These are phyloP conservation scores for Salix exigua DNA, from an alignment of 345 rosid species.

Conservation along the genomic window DNA sequence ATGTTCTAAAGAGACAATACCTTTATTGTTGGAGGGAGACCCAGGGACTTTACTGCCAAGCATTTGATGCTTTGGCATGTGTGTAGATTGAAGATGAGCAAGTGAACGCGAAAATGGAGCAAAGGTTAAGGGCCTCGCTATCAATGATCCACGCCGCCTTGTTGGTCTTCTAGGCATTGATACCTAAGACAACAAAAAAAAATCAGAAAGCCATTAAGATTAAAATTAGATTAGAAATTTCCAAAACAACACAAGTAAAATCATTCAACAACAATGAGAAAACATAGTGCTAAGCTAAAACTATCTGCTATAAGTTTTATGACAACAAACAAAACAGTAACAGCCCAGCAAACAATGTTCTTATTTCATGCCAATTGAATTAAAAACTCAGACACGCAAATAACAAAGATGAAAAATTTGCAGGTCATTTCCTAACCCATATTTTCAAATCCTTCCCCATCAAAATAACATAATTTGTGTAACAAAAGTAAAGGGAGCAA, in stretches of 20 bases:
- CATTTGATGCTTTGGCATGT: slow-evolving; percentile 28
- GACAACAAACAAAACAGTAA: not conserved
- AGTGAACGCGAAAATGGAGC: slow-evolving; percentile 68
- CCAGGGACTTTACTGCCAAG: slow-evolving; percentile 14
- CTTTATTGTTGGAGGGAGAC: slow-evolving; percentile 25
- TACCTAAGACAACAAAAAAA: not conserved
- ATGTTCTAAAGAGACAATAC: slow-evolving; percentile 15
- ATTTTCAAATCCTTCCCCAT: not conserved
- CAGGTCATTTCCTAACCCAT: not conserved
- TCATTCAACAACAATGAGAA: not conserved
- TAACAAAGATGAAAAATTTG: not conserved
- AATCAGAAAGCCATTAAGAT: not conserved
- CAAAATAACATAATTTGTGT: not conserved
- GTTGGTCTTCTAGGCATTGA: slow-evolving; percentile 30
- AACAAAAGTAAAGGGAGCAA: not conserved
- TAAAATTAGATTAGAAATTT: not conserved
- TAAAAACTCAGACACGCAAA: not conserved
- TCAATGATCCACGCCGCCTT: slow-evolving; percentile 27
- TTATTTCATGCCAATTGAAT: not conserved
- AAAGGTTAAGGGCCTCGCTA: slow-evolving; percentile 51
- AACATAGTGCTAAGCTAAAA: not conserved
- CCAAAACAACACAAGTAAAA: not conserved
- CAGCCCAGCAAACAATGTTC: not conserved
- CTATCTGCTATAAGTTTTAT: not conserved
- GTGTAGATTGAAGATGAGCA: slow-evolving; percentile 39